Evolutionary conservation across 345 rosid species (phyloP), one percentile per base, ranked within the genome.

Genomic region (Pistacia integerrima): DNA sequence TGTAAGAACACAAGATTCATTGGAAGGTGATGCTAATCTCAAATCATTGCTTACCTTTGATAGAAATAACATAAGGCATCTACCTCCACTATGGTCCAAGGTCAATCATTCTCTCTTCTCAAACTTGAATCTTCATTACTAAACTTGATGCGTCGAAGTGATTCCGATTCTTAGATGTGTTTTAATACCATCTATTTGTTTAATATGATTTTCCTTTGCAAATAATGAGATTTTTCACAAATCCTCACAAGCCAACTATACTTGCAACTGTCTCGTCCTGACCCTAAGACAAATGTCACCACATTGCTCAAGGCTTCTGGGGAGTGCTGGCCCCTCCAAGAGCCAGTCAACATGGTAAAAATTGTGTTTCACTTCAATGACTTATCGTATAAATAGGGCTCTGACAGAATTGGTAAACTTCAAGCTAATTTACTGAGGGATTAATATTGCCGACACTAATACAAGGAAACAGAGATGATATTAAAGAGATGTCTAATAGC

Each of bases 231-330:
- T 94, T 94, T 83, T 94, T 94, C 86, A 81, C 92, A 52, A 94
- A 94, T 84, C 94, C 98, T 49, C 97, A 91, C 76, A 94, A 94
- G 79, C 98, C 98, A 57, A 91, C 84, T 25, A 94, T 92, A 81
- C 93, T 94, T 61, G 98, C 95, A n/a, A 36, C 64, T 94, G 82
- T 91, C 97, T 79, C 93, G 97, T 75, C 97, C 97, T 56, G 98
- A 94, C 83, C 92, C 94, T 58, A 94, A 94, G 87, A 94, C 91
- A 74, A 92, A 94, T 64, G 91, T 94, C 73, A 91, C 97, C 64
- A 92, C 94, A 73, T 78, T 94, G 86, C 87, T 94, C 75, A 92
- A 87, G 89, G 98, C 98, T 76, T 92, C 91, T 70, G 98, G 97
- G 78, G 95, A 94, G 81, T 89, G 93, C 72, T 90, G 88, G 79